phyloP scores from a whole-genome alignment of 2,329 filamentous ascomycete species.

The Ascochyta lentis region DNA sequence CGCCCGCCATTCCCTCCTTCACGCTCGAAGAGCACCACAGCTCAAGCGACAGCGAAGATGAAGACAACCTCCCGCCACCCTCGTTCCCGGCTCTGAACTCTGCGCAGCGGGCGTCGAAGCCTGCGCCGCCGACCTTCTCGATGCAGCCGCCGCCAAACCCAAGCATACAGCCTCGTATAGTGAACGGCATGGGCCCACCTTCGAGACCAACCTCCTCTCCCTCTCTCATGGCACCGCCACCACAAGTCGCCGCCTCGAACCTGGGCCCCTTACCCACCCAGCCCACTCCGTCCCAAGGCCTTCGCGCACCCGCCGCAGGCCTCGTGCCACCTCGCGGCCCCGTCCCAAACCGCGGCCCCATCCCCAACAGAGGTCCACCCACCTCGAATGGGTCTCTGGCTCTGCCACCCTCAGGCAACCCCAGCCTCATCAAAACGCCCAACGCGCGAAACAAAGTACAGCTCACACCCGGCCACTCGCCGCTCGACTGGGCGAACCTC shows the following conservation, averaged over 20 bases:
- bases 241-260: slow-evolving; percentile 46
- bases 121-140: slow-evolving; percentile 18
- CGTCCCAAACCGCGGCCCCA: slow-evolving; percentile 54
- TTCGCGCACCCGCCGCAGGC: slow-evolving; percentile 35
- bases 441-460: slow-evolving; percentile 69
- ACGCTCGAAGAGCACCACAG: slow-evolving; percentile 46
- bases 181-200: slow-evolving; percentile 46
- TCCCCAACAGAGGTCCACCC: slow-evolving; percentile 51
- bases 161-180: slow-evolving; percentile 23
- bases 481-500: slow-evolving; percentile 92
- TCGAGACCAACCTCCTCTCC: slow-evolving; percentile 30
- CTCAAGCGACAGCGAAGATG: slow-evolving; percentile 35
- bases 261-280: slow-evolving; percentile 42
- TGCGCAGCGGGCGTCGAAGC: slow-evolving; percentile 52
- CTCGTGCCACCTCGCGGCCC: slow-evolving; percentile 55
- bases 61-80: slow-evolving; percentile 48
- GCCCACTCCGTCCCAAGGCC: slow-evolving; percentile 35
- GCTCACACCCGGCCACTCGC: slow-evolving; percentile 88
- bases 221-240: slow-evolving; percentile 46
- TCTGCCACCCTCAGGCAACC: slow-evolving; percentile 36
- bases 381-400: slow-evolving; percentile 51
- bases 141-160: slow-evolving; percentile 25
- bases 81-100: slow-evolving; percentile 56
- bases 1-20: slow-evolving; percentile 42
- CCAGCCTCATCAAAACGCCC: slow-evolving; percentile 45